Evolutionary conservation across 306 rosid genomes (phyloP).

Genomic region (Rubus idaeus): DNA sequence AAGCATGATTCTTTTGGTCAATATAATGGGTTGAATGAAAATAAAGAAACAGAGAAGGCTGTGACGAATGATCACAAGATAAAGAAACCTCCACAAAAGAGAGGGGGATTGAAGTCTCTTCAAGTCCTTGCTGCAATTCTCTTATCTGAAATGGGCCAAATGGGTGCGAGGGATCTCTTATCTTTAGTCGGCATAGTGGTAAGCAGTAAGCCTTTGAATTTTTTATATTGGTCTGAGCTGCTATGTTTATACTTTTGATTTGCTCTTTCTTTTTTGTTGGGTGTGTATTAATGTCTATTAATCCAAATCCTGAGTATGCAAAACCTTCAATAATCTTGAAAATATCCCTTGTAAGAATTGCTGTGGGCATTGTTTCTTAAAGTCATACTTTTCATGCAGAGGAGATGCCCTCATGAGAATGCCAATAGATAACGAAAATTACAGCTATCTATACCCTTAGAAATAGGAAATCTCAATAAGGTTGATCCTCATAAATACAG

Average conservation of each 20-base stretch:
- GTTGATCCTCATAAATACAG: neutral
- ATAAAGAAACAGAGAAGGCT: constrained; percentile 34
- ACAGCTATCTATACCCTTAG: too few species aligned
- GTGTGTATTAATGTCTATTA: neutral
- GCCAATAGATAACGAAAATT: too few species aligned
- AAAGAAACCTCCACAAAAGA: constrained; percentile 46
- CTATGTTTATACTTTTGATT: neutral
- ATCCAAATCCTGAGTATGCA: neutral
- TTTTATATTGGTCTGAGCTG: neutral
- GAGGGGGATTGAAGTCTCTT: constrained; percentile 67
- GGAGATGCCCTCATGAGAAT: neutral
- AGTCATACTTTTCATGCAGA: neutral
- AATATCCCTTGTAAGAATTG: neutral
- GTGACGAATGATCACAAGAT: constrained; percentile 26
- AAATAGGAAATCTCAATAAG: neutral
- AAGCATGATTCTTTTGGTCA: constrained; percentile 38
- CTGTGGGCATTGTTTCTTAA: neutral
- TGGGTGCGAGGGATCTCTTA: constrained; percentile 71
- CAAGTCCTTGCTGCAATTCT: constrained; percentile 78
- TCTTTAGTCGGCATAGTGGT: constrained; percentile 72
- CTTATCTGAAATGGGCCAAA: constrained; percentile 66
- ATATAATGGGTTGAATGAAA: constrained; percentile 51
- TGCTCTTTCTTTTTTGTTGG: constrained; percentile 4
- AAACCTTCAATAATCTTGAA: neutral
- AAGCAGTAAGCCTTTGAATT: constrained; percentile 57